Percentiles rank a stretch among this genome's conserved stretches.
These are phyloP conservation scores for Gigaspora rosea DNA, from an alignment of 192 early-diverging fungal genomes.

Conservation along the genomic window DNA sequence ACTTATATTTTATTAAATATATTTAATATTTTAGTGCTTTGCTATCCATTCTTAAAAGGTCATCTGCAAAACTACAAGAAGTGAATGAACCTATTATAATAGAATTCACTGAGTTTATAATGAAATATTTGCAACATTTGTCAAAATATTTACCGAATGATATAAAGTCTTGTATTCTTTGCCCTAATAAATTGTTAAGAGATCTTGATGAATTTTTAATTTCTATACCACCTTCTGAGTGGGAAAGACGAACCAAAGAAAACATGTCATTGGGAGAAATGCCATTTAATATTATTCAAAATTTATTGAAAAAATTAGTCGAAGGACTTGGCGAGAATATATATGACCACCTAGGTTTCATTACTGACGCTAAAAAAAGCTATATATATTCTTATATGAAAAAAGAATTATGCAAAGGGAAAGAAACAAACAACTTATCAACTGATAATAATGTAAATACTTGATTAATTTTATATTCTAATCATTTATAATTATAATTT, in stretches of 20 bases:
- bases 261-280: slow-evolving; percentile 81
- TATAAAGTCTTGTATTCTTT: slow-evolving; percentile 58
- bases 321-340: slow-evolving; percentile 64
- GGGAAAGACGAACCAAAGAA: slow-evolving; percentile 79
- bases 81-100: slow-evolving; percentile 49
- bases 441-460: background rate
- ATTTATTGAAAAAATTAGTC: slow-evolving; percentile 77
- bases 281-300: slow-evolving; percentile 94
- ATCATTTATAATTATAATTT: no score
- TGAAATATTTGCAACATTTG: slow-evolving; percentile 97
- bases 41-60: slow-evolving; percentile 66
- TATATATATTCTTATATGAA: slow-evolving; percentile 64
- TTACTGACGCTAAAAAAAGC: slow-evolving; percentile 63
- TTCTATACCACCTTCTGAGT: slow-evolving; percentile 78
- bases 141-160: slow-evolving; percentile 83
- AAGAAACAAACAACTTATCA: background rate
- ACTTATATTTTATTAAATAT: background rate
- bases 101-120: slow-evolving; percentile 84
- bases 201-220: slow-evolving; percentile 84
- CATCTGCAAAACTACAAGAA: slow-evolving; percentile 54
- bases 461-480: no score
- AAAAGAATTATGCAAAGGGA: slow-evolving; percentile 49
- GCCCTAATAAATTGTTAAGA: slow-evolving; percentile 67
- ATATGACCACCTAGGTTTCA: slow-evolving; percentile 58
- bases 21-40: slow-evolving; percentile 55